phyloP scores from a whole-genome alignment of 257 asterid species.

The Solanum microdontum region DNA sequence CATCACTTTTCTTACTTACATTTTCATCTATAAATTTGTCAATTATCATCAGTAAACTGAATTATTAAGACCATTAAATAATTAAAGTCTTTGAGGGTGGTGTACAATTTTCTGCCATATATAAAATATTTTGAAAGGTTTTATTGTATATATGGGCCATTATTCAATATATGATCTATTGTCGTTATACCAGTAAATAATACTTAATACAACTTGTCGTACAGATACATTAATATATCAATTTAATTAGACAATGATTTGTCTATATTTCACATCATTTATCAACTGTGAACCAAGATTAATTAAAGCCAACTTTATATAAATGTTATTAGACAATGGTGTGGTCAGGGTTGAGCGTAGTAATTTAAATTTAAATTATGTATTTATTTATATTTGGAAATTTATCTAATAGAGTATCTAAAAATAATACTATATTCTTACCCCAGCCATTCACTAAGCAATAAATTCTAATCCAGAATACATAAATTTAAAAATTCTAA shows the following conservation, averaged over 20 bases:
- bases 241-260: neutral
- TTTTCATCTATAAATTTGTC: neutral
- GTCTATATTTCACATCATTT: neutral
- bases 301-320: neutral
- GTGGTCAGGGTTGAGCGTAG: neutral
- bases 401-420: neutral
- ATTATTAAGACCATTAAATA: no score
- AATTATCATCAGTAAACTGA: neutral
- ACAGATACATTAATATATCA: neutral
- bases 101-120: neutral
- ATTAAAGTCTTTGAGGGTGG: neutral
- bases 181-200: neutral
- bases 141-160: neutral
- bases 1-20: neutral
- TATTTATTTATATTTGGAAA: no score
- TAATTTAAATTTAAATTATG: no score
- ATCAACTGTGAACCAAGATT: neutral
- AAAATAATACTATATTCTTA: no score
- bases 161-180: neutral
- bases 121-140: neutral
- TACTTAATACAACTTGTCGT: neutral
- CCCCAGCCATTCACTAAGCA: neutral
- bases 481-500: no score
- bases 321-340: neutral
- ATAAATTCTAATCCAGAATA: no score